Evolutionary conservation across 1,284 basidiomycete species (phyloP).

Genomic region (Sutorius eximius): DNA sequence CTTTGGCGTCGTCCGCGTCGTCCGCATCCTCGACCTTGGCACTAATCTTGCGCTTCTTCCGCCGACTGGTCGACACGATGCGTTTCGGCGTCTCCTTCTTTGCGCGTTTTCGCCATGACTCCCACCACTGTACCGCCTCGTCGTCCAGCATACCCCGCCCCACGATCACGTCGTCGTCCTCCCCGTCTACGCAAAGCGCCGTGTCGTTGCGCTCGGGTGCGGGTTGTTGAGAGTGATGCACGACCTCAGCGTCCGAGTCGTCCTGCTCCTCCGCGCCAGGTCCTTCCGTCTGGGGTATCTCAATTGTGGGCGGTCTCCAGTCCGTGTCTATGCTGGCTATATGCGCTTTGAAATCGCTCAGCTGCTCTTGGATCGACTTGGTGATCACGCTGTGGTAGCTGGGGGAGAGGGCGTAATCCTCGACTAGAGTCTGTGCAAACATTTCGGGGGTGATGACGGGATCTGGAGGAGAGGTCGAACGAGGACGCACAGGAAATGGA

Average conservation of each 20-base stretch:
- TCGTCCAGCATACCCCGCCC: slow-evolving; percentile 51
- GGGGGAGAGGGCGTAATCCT: slow-evolving; percentile 83
- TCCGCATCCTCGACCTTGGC: slow-evolving; percentile 36
- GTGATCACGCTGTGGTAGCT: slow-evolving; percentile 77
- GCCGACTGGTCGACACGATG: slow-evolving; percentile 22
- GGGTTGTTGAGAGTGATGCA: slow-evolving; percentile 16
- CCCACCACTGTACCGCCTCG: slow-evolving; percentile 66
- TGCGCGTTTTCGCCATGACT: slow-evolving; percentile 56
- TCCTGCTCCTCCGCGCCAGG: slow-evolving; percentile 35
- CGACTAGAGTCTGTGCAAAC: slow-evolving; percentile 88
- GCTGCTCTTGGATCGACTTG: slow-evolving; percentile 84
- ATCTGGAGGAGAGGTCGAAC: slow-evolving; percentile 50
- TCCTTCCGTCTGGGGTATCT: slow-evolving; percentile 27
- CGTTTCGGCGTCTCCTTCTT: slow-evolving; percentile 30
- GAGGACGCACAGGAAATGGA: neutral
- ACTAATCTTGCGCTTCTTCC: slow-evolving; percentile 32
- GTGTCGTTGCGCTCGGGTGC: slow-evolving; percentile 5
- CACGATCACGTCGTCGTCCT: slow-evolving; percentile 34
- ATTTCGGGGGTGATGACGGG: slow-evolving; percentile 84
- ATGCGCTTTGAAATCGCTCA: slow-evolving; percentile 77
- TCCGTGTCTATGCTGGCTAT: slow-evolving; percentile 46
- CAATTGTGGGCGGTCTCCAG: slow-evolving; percentile 28
- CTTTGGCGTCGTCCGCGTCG: slow-evolving; percentile 34
- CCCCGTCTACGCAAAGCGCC: neutral
- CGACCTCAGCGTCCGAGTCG: slow-evolving; percentile 39